Evolutionary conservation across 2,329 filamentous ascomycete species (phyloP), one percentile per base, ranked within the genome.

Genomic region (Trichoderma asperellum): DNA sequence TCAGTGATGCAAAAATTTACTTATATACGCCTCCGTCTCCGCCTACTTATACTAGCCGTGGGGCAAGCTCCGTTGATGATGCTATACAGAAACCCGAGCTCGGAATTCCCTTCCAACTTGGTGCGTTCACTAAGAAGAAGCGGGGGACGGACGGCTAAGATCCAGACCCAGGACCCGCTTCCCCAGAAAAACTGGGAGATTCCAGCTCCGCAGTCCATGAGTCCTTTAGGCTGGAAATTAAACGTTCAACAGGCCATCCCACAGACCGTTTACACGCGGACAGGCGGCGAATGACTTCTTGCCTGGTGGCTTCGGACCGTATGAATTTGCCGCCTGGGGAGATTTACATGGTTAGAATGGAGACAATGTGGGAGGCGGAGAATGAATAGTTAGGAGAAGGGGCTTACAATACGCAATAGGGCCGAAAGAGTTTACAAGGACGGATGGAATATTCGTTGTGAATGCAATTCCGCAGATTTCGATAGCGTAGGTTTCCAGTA

Each of bases 371-470:
- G 32, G 53, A 59, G 43, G 40, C 4, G 14, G 32, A 53, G 29
- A 37, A 32, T 8, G 10, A 18, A 11, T 52, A 29, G 18, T 65
- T 18, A 5, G 11, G n/a, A 35, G 55, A 7, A n/a, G 32, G 29
- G 3, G 76, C 80, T 74, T 72, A 83, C 83, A 84, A 63, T 81
- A 84, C 1, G 80, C 76, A 34, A 85, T 83, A 16, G 83, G 83
- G 0, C 83, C 83, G 71, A 85, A 85, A 3, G 81, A 77, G 69
- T 85, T 85, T 4, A 85, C 81, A 5, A 83, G 74, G 2, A 84
- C 82, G 0, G 83, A 73, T 0, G 80, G 75, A 5, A 76, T 80
- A 6, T 80, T 79, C n/a, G 80, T 76, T 0, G 82, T 82, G 58
- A 84, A 82, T 0, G 83, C 80, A 14, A 84, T 76, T 1, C 82